A percentile compares a stretch with the other conserved stretches of the same genome.
Evolutionary conservation across 73 alveolate genomes (phyloP).

Genomic region (Paramecium tetraurelia): DNA sequence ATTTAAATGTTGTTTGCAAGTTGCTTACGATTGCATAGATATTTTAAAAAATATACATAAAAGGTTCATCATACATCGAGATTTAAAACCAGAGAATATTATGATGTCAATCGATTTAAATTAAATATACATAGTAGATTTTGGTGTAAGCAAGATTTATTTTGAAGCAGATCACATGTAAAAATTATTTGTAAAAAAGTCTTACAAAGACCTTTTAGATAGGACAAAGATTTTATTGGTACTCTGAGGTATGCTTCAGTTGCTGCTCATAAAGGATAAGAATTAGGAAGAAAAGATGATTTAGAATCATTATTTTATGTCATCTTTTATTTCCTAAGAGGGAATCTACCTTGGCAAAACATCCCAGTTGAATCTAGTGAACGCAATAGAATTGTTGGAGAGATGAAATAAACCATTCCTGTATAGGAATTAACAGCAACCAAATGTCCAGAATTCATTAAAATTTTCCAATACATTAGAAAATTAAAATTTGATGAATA

Average conservation of each 20-base stretch:
- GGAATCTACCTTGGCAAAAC: constrained; percentile 17
- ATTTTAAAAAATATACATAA: constrained; percentile 31
- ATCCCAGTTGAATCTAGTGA: neutral
- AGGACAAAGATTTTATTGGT: constrained; percentile 20
- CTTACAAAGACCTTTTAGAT: neutral
- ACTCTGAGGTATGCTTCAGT: neutral
- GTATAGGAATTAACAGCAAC: neutral
- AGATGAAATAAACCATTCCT: neutral
- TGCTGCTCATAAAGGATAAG: neutral
- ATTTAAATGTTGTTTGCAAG: neutral
- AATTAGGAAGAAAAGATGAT: constrained; percentile 11
- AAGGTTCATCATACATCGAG: constrained; percentile 28
- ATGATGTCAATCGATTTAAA: neutral
- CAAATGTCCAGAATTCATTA: neutral
- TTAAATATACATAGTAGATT: constrained; percentile 15
- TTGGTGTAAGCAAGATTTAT: neutral
- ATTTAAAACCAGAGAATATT: constrained; percentile 17
- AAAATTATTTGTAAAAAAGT: neutral
- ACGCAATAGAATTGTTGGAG: neutral
- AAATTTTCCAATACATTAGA: neutral
- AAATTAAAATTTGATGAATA: neutral
- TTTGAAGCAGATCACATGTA: constrained; percentile 15
- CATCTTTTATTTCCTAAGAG: neutral
- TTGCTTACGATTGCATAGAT: constrained; percentile 18
- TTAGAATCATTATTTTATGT: neutral